Conservation (phyloP, 805 yeast species). For the Blastobotrys attinorum region DNA sequence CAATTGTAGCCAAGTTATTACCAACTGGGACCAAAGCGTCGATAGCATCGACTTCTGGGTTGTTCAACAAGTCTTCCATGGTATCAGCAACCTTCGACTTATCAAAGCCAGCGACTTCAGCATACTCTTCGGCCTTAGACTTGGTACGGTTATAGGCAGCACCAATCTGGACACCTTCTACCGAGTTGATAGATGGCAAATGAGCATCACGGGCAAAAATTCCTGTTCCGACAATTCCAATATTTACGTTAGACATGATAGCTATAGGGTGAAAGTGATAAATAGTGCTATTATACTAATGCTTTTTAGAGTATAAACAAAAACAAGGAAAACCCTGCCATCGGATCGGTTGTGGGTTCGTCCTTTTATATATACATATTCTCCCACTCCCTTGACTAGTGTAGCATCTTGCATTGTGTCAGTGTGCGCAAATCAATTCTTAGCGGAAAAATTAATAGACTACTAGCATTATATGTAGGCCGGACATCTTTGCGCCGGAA, state of each 20-base stretch:
- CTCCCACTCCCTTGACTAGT: no score
- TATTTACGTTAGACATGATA: slow-evolving; percentile 12
- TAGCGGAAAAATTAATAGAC: no score
- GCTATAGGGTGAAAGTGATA: no score
- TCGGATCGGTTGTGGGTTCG: no score
- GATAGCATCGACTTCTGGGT: slow-evolving; percentile 61
- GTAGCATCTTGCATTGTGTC: no score
- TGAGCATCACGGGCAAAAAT: slow-evolving; percentile 84
- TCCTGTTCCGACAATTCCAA: slow-evolving; percentile 26
- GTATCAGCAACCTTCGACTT: slow-evolving; percentile 34
- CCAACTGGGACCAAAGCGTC: slow-evolving; percentile 91
- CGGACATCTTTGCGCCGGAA: no score
- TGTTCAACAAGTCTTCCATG: slow-evolving; percentile 57
- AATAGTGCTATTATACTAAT: no score
- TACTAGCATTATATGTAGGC: no score
- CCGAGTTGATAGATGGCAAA: slow-evolving; percentile 54
- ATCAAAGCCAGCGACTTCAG: slow-evolving; percentile 47
- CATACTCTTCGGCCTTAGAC: slow-evolving; percentile 76
- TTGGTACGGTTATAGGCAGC: slow-evolving; percentile 81
- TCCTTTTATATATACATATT: no score
- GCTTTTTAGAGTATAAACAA: no score
- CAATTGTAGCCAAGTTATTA: slow-evolving; percentile 58
- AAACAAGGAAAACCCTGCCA: no score
- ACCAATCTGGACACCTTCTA: slow-evolving; percentile 45
- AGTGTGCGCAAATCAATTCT: no score